Conservation (phyloP, 164 flowering plant genomes). For the Saururus chinensis region DNA sequence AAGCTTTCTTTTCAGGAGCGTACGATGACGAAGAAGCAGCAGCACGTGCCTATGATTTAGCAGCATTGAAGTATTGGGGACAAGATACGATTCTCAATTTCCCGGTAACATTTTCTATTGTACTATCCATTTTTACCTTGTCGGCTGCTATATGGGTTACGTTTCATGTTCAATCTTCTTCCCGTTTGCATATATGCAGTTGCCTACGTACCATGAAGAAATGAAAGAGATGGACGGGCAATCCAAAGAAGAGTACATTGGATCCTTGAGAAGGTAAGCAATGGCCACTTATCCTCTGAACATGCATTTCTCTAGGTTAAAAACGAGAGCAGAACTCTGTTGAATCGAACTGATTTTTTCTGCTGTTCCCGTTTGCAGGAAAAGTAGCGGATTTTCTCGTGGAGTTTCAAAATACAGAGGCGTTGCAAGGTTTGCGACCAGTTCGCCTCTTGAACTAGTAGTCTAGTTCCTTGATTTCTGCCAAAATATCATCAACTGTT, state of each 20-base stretch:
- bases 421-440: slow-evolving; percentile 58
- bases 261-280: slow-evolving; percentile 75
- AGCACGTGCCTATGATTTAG: slow-evolving; percentile 89
- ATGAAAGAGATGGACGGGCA: slow-evolving; percentile 72
- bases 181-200: slow-evolving; percentile 14
- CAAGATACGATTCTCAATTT: slow-evolving; percentile 76
- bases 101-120: slow-evolving; percentile 33
- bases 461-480: not conserved
- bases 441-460: too few species aligned
- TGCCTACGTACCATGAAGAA: slow-evolving; percentile 52
- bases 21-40: slow-evolving; percentile 91
- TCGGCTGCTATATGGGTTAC: not conserved
- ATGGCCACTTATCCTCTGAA: too few species aligned
- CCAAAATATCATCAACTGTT: not conserved
- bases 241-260: slow-evolving; percentile 88
- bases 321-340: too few species aligned
- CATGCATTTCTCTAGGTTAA: not conserved
- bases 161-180: too few species aligned
- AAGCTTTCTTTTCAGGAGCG: slow-evolving; percentile 42
- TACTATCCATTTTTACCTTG: not conserved
- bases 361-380: slow-evolving; percentile 29
- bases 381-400: slow-evolving; percentile 85
- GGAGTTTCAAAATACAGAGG: slow-evolving; percentile 91
- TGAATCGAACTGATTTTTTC: not conserved
- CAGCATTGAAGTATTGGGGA: slow-evolving; percentile 97